Evolutionary conservation across 495 filamentous ascomycete genomes (phyloP).

Genomic region (Penicillium roqueforti): DNA sequence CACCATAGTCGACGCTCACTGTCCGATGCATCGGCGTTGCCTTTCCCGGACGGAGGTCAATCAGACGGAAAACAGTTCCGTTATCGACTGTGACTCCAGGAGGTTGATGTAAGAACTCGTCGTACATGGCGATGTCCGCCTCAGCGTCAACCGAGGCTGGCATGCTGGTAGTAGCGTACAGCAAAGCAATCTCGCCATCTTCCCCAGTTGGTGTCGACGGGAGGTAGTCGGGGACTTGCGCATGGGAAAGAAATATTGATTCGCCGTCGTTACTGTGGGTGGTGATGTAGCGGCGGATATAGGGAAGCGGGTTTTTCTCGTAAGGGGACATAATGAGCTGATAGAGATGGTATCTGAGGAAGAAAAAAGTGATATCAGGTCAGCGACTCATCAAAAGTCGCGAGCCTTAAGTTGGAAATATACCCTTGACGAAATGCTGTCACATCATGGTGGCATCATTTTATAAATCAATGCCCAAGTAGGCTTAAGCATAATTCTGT

Average conservation of each 20-base stretch:
- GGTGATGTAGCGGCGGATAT: slow-evolving; percentile 41
- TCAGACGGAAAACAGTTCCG: slow-evolving; percentile 49
- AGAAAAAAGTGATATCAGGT: background rate
- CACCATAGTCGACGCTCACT: slow-evolving; percentile 64
- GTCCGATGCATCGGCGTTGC: slow-evolving; percentile 69
- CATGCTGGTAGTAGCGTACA: slow-evolving; percentile 35
- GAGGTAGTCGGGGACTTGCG: slow-evolving; percentile 32
- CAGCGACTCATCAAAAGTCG: too few species aligned
- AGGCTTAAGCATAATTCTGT: background rate
- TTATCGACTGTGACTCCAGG: slow-evolving; percentile 25
- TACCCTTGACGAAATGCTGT: background rate
- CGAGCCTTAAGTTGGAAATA: background rate
- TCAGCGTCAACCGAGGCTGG: slow-evolving; percentile 33
- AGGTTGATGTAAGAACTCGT: slow-evolving; percentile 34
- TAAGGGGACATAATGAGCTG: slow-evolving; percentile 8
- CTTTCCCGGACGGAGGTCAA: slow-evolving; percentile 60
- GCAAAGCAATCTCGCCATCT: slow-evolving; percentile 37
- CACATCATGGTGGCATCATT: slow-evolving; percentile 24
- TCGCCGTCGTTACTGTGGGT: slow-evolving; percentile 37
- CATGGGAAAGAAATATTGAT: slow-evolving; percentile 37
- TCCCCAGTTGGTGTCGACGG: slow-evolving; percentile 27
- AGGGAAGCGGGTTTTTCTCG: slow-evolving; percentile 28
- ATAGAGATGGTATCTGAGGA: background rate
- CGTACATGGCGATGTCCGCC: slow-evolving; percentile 34
- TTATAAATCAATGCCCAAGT: background rate